phyloP scores from a whole-genome alignment of 768 basidiomycete species.

The Tremella mesenterica region DNA sequence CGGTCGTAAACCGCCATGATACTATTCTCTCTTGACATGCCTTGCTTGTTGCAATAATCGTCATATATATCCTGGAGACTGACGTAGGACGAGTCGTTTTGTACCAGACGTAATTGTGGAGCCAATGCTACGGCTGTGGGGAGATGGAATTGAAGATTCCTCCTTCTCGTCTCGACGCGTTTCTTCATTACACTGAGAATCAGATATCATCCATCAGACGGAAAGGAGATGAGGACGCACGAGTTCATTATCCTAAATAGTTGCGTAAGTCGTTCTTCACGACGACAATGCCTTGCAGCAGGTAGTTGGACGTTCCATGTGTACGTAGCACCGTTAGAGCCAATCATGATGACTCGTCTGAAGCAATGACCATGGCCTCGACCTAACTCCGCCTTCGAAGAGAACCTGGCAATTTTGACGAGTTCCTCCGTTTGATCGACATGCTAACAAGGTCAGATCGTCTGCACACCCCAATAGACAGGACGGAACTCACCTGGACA shows the following conservation, averaged over 20 bases:
- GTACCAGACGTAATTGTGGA: slow-evolving; percentile 71
- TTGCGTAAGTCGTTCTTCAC: slow-evolving; percentile 88
- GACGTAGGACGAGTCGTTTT: slow-evolving; percentile 84
- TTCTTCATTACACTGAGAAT: slow-evolving; percentile 61
- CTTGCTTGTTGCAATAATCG: slow-evolving; percentile 64
- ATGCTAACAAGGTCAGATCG: slow-evolving; percentile 54
- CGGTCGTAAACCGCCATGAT: slow-evolving; percentile 79
- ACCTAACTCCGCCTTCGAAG: slow-evolving; percentile 79
- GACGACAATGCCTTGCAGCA: slow-evolving; percentile 68
- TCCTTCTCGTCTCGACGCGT: slow-evolving; percentile 85
- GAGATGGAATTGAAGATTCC: slow-evolving; percentile 83
- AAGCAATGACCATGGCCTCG: slow-evolving; percentile 76
- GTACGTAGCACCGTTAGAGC: slow-evolving; percentile 77
- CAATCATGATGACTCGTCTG: slow-evolving; percentile 83
- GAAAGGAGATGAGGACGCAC: slow-evolving; percentile 47
- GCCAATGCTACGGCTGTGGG: slow-evolving; percentile 73
- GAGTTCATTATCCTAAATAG: slow-evolving; percentile 89
- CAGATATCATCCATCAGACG: neutral
- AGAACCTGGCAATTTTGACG: slow-evolving; percentile 80
- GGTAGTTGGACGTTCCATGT: slow-evolving; percentile 88
- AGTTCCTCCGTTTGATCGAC: slow-evolving; percentile 90
- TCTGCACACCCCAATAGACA: no score
- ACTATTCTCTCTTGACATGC: slow-evolving; percentile 78
- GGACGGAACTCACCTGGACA: slow-evolving; percentile 63
- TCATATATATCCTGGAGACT: slow-evolving; percentile 91